Evolutionary conservation across 495 filamentous ascomycete species (phyloP), one percentile per base, ranked within the genome.

Genomic region (Filosporella fistucella): DNA sequence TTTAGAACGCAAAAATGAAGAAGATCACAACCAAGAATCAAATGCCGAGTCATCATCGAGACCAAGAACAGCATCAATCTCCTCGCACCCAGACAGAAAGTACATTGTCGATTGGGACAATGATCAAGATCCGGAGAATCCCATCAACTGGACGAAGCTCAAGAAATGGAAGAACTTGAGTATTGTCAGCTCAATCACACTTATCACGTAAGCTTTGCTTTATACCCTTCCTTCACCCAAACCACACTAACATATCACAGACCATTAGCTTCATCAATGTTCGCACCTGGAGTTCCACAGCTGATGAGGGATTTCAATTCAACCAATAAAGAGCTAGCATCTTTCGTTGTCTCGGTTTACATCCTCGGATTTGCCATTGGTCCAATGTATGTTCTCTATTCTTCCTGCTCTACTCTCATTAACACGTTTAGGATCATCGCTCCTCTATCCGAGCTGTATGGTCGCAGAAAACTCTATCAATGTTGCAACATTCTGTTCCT

Each of bases 281-380:
- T 90, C 7, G 81, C 88, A 0, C 88, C 88, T 0, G 80, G 78
- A 0, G 59, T 89, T 10, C 50, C 59, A 9, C 49, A 71, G 1
- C 71, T 89, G 26, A 65, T 70, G 35, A 52, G 56, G 2, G 84
- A 89, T 9, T 70, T 91, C 23, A 51, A 75, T n/a, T 83, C 89
- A 17, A 56, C 58, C 1, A 73, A 74, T 25, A 55, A 70, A 54
- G 67, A 82, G 17, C 62, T 80, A 36, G 69, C 67, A n/a, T 71
- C 80, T 25, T 65, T 90, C 30, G 76, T 76, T 1, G 65, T 90
- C 29, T 88, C 84, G 0, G 70, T 86, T 49, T 93, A 90, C 61
- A 65, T 93, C 13, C 71, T 91, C 3, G 87, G 84, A 4, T 93
- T 85, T 61, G 80, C 82, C 45, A 54, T 78, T 34, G 76, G 75